phyloP scores from a whole-genome alignment of 805 yeast genomes.

The Yarrowia phangngaensis region DNA sequence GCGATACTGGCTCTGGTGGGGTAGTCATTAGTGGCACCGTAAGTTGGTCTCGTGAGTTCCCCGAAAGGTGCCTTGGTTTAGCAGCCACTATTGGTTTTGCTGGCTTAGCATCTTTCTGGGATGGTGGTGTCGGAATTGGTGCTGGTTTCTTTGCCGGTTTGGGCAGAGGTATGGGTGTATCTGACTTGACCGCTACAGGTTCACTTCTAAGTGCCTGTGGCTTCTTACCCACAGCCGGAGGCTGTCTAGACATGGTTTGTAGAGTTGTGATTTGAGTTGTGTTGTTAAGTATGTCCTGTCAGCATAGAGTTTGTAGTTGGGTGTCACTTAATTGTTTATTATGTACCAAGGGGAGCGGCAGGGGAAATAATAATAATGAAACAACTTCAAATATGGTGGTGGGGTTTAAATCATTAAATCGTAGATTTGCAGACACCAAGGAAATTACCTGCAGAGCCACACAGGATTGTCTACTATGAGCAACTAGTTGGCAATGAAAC shows the following conservation, averaged over 20 bases:
- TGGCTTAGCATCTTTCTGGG: neutral
- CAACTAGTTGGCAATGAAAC: too few relatives aligned
- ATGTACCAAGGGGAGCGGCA: too few relatives aligned
- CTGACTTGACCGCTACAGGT: neutral
- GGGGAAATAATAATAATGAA: too few relatives aligned
- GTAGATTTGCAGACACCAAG: too few relatives aligned
- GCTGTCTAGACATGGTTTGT: conserved; percentile 3
- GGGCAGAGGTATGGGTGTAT: conserved; percentile 1
- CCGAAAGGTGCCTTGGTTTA: conserved; percentile 1
- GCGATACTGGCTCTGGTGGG: conserved; percentile 1
- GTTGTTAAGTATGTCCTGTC: neutral
- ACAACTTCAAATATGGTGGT: too few relatives aligned
- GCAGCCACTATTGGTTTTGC: conserved; percentile 1
- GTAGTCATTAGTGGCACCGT: neutral
- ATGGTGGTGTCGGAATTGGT: neutral
- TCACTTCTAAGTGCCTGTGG: conserved; percentile 8
- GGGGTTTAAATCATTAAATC: too few relatives aligned
- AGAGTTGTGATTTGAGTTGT: neutral
- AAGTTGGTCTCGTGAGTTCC: neutral
- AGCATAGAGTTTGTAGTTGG: neutral
- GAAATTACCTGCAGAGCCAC: too few relatives aligned
- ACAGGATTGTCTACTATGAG: too few relatives aligned
- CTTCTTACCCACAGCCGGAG: conserved; percentile 15
- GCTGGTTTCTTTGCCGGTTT: conserved; percentile 3
- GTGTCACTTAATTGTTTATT: too few relatives aligned